Evolutionary conservation across 1,284 basidiomycete genomes (phyloP), one percentile per base, ranked within the genome.

Genomic region (Sutorius eximius): DNA sequence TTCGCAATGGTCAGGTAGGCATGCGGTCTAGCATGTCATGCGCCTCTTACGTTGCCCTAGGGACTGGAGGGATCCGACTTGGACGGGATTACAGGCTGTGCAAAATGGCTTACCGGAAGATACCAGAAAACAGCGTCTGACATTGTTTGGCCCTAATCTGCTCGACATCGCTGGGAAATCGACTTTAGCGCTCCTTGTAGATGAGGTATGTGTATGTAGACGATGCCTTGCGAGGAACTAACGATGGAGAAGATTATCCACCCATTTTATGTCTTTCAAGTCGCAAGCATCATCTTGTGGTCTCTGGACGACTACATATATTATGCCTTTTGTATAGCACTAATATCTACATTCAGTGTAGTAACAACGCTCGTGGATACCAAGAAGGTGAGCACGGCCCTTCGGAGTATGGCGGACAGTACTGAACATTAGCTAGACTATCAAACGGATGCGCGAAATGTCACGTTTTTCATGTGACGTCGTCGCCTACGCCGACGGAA

Each of bases 191-290:
- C 80, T 99, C 2, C 79, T 99, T 12, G 76, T 98, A 40, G 95
- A 99, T 64, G 97, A 98, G 80, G 93, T 93, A 68, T 33, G 67
- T 56, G 24, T 16, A 32, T 18, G 8, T 24, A 27, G 42, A 12
- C 20, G 32, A 38, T 24, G 15, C 22, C n/a, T 24, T 11, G 30
- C 32, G 12, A 29, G 56, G 24, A 40, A 27, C 53, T 71, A 33
- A 73, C n/a, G 16, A 46, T 5, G 16, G 44, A 33, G 18, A 52
- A 62, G 63, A 60, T 95, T 49, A 88, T 98, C 33, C 95, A 98
- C 69, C 95, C 95, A 1, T 98, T 98, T 74, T 98, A 97, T 68
- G 90, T 99, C 53, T 99, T 99, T 72, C 97, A 99, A 81, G 89
- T 99, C 61, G 95, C 95, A 46, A 97, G 94, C 59, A 92, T 99